These are phyloP conservation scores for Hypoxylon sp. DNA, from an alignment of 2,329 filamentous ascomycete genomes.

Conservation along the genomic window DNA sequence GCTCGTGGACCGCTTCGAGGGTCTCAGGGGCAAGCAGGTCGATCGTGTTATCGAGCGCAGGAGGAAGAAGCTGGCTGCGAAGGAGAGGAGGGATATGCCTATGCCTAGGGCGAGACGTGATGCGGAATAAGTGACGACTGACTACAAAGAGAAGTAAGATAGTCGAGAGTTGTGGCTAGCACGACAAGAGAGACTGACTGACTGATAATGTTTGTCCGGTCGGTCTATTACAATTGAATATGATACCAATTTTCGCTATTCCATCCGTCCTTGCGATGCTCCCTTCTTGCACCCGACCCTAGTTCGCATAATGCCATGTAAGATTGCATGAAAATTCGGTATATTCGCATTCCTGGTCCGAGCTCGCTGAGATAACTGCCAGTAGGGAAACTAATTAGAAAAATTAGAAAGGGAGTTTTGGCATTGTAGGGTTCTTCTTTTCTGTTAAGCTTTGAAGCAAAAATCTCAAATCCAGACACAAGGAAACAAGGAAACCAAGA, in stretches of 20 bases:
- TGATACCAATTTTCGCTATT: slow-evolving; percentile 9
- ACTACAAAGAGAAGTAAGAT: slow-evolving; percentile 15
- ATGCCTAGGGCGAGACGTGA: slow-evolving; percentile 61
- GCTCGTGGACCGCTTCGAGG: slow-evolving; percentile 80
- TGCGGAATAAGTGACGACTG: slow-evolving; percentile 37
- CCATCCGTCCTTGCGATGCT: slow-evolving; percentile 24
- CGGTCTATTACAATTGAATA: slow-evolving; percentile 1
- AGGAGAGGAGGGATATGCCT: slow-evolving; percentile 84
- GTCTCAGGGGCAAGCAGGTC: slow-evolving; percentile 86
- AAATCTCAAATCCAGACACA: no score
- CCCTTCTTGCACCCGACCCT: slow-evolving; percentile 9
- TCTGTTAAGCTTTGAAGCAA: no score
- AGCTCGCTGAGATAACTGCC: no score
- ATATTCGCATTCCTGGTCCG: no score
- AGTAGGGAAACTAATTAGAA: no score
- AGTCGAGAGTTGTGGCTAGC: neutral
- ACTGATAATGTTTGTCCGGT: neutral
- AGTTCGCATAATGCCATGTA: neutral
- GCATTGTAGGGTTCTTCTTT: no score
- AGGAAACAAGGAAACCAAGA: no score
- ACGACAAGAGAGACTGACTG: neutral
- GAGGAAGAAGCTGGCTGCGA: slow-evolving; percentile 87
- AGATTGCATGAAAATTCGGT: no score
- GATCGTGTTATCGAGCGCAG: slow-evolving; percentile 87
- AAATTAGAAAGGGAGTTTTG: no score